These are phyloP conservation scores for Coniochaeta sp. DNA, from an alignment of 2,329 filamentous ascomycete genomes.

Conservation along the genomic window DNA sequence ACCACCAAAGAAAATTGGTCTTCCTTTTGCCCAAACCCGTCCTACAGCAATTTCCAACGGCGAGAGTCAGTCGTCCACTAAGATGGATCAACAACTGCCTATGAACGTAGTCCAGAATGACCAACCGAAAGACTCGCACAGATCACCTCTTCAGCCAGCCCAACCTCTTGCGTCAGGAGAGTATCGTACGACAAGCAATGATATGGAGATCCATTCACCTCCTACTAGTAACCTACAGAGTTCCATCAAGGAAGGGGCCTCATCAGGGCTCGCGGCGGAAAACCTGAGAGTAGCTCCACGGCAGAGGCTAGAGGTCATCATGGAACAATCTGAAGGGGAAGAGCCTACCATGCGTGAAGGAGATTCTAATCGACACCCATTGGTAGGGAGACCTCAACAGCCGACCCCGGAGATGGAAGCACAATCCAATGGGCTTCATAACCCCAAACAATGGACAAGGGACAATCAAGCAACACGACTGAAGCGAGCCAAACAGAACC, in stretches of 20 bases:
- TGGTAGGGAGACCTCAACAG: background rate
- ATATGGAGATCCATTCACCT: background rate
- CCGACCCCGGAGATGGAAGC: background rate
- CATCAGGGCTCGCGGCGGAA: background rate
- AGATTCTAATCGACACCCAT: background rate
- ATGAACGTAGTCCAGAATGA: background rate
- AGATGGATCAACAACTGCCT: background rate
- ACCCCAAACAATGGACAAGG: background rate
- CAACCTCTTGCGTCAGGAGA: background rate
- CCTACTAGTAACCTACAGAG: background rate
- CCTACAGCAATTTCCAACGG: background rate
- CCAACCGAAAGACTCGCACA: background rate
- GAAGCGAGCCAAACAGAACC: background rate
- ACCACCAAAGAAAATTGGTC: background rate
- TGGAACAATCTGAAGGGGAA: background rate
- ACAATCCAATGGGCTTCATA: background rate
- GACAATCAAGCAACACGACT: background rate
- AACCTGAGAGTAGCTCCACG: background rate
- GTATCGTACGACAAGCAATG: background rate
- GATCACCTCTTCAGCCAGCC: background rate
- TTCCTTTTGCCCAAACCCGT: background rate
- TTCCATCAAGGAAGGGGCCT: background rate
- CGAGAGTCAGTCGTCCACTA: background rate
- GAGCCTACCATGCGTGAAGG: background rate
- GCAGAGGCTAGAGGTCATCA: background rate